Percentiles rank a stretch among this genome's conserved stretches.
These are phyloP conservation scores for Alopecurus myosuroides DNA, from an alignment of 176 grass and related monocot species.

Conservation along the genomic window DNA sequence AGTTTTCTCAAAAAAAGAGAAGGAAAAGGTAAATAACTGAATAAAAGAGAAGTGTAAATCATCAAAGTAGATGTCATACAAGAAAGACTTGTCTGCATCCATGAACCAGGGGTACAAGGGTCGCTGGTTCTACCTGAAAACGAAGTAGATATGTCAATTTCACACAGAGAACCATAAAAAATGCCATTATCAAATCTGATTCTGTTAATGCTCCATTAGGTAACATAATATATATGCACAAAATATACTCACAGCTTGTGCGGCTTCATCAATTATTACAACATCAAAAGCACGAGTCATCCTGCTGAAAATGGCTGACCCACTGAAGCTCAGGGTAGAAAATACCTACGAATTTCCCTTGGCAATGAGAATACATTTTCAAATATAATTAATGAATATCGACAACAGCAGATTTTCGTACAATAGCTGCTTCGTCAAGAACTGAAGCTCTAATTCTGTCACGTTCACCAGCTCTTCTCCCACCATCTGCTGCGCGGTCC, in stretches of 20 bases:
- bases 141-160: slow-evolving; percentile 15
- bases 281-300: slow-evolving; percentile 89
- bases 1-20: too few species aligned
- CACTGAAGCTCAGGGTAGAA: slow-evolving; percentile 97
- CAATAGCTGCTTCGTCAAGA: slow-evolving; percentile 92
- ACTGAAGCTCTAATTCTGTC: slow-evolving; percentile 74
- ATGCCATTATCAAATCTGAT: slow-evolving; percentile 7
- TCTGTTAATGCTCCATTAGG: slow-evolving; percentile 4
- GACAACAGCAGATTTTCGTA: slow-evolving; percentile 37
- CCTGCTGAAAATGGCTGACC: slow-evolving; percentile 72
- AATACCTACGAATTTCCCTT: slow-evolving; percentile 62
- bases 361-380: slow-evolving; percentile 17
- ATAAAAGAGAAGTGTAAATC: neutral
- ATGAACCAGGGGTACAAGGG: slow-evolving; percentile 76
- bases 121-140: slow-evolving; percentile 87
- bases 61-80: slow-evolving; percentile 43
- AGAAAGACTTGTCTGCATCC: slow-evolving; percentile 98
- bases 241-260: slow-evolving; percentile 81
- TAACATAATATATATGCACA: neutral
- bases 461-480: slow-evolving; percentile 53
- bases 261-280: slow-evolving; percentile 99
- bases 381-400: neutral
- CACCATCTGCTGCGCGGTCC: slow-evolving; percentile 47
- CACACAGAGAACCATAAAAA: slow-evolving; percentile 18
- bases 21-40: neutral